Conservation (phyloP, 2,329 filamentous ascomycete genomes). For the Fonsecaea pugnacius region DNA sequence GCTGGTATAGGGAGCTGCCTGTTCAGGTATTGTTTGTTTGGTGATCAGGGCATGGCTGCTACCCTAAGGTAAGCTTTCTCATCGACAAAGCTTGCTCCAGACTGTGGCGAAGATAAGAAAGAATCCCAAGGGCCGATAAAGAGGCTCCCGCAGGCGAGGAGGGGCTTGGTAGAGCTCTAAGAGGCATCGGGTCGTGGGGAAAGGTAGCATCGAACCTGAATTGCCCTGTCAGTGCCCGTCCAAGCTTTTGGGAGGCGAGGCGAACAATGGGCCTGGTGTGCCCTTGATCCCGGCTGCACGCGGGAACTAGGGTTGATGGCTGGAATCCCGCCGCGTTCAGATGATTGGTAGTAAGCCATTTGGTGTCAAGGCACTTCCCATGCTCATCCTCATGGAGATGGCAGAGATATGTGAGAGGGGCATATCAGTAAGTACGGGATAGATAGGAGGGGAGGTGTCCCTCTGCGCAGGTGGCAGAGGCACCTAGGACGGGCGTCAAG, state of each 20-base stretch:
- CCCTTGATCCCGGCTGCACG: background rate
- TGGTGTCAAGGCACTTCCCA: background rate
- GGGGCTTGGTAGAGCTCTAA: background rate
- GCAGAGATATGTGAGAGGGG: background rate
- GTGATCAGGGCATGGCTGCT: background rate
- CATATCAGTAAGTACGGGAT: background rate
- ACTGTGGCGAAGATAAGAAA: slow-evolving; percentile 20
- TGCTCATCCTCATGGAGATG: background rate
- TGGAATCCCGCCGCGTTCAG: background rate
- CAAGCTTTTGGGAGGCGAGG: background rate
- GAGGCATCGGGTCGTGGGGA: slow-evolving; percentile 15
- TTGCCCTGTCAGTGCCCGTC: background rate
- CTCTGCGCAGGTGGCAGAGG: background rate
- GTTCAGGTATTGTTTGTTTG: slow-evolving; percentile 6
- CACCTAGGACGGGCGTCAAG: background rate
- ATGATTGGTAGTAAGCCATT: background rate
- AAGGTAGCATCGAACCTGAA: slow-evolving; percentile 21
- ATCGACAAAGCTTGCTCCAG: slow-evolving; percentile 8
- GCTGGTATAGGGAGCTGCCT: slow-evolving; percentile 20
- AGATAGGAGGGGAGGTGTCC: background rate
- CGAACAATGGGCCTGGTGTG: background rate
- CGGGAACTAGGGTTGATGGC: background rate
- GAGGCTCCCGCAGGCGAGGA: background rate
- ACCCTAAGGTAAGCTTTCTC: background rate
- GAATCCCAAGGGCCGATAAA: background rate